Base-by-base conservation (phyloP, 1,284 basidiomycete genomes). In the Rhizopogon parksii region DNA sequence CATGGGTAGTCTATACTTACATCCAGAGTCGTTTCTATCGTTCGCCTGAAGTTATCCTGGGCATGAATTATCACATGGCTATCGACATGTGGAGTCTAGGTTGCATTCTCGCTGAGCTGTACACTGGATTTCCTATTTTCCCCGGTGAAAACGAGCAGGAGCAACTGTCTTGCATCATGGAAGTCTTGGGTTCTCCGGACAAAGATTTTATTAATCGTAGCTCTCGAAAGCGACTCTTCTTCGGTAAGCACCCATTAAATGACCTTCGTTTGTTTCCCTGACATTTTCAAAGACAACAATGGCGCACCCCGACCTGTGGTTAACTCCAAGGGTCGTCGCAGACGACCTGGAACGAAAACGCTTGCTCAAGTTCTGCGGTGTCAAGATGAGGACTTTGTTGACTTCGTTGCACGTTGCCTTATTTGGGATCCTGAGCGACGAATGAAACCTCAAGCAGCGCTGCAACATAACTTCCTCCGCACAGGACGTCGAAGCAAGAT, bases 121-220 rank as follows among this genome's bases (percentile, higher is more conserved):
- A 91, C 71, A 99, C 96, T n/a, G 96, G 96, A 1, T 97, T 94
- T 68, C 96, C 96, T 0, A 95, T 99, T 62, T 99, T 99, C 72
- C 95, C 95, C 0, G 95, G 95, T n/a, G 95, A 98, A 71, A 96
- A 96, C 65, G 96, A 99, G 70, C 94, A 97, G 70, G 95, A 99
- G 67, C 96, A 99, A 64, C 73, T 99, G 54, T 91, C 95, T 4
- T 99, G 96, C 68, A 99, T 99, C 70, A 99, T 99, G 95, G 96
- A 99, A 68, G 89, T 99, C 6, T 82, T 99, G 38, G 96, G 96
- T 11, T 74, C 94, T 32, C 96, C 96, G 0, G 96, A 99, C 59
- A 90, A 91, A 66, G 91, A 97, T 58, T 84, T 98, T 59, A 76
- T 99, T 59, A 95, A 98, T 64, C 85, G 88, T 53, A 95, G 94